Evolutionary conservation across 1,284 basidiomycete species (phyloP), one percentile per base, ranked within the genome.

Genomic region (Trametes sp.): DNA sequence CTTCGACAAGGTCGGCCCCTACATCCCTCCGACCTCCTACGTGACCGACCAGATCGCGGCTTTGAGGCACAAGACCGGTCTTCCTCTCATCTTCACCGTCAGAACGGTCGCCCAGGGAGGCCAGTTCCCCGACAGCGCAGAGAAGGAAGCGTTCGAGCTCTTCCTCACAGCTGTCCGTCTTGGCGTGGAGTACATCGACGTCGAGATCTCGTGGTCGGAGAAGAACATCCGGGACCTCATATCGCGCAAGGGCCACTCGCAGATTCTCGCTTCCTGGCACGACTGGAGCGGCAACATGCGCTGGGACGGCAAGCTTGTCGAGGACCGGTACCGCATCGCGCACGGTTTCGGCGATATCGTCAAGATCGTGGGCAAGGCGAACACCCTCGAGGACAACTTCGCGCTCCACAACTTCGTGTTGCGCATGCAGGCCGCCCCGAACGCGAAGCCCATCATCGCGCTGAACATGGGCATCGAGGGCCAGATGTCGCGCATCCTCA

Each of bases 41-140:
- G 95, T 98, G 44, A 84, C 89, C 14, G 82, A 86, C 48, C 98
- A 99, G 74, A 80, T 99, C 45, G 86, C 94, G 0, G 85, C 88
- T 1, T 81, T 99, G 13, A 89, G 95, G 45, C 88, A 92, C 55
- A 84, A 83, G 14, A 93, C 94, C 0, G 81, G 83, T 1, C 83
- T 99, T 2, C 97, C 98, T 0, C 88, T 98, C 67, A 90, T 99
- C 59, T 98, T 91, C 80, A 98, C 96, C 0, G 92, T 98, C 28
- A 84, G 97, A 26, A 96, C 95, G 3, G 83, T 85, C 31, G 86
- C 90, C 1, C 96, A 99, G 76, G 97, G 97, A 45, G 97, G 98
- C 7, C 87, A 90, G 49, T 97, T 96, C 84, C 96, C 96, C 0
- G 92, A 97, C 71, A 81, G 84, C 38, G 86, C 87, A 0, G 81